Conservation (phyloP, 2,329 filamentous ascomycete genomes). For the Colletotrichum coccodes region DNA sequence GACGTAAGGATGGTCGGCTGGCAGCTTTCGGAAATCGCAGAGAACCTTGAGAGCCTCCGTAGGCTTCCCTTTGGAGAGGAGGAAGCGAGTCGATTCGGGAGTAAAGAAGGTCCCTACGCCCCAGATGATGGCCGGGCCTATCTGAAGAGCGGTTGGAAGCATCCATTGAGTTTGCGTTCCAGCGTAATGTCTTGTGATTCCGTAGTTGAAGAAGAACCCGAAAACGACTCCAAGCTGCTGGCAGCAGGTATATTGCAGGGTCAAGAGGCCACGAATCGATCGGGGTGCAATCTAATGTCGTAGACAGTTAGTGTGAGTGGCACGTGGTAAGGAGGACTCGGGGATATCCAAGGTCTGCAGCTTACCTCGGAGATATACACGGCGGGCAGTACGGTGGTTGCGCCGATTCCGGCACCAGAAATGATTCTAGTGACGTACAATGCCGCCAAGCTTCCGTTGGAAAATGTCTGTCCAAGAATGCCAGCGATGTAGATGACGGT, state of each 20-base stretch:
- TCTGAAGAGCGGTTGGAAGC: conserved; percentile 39
- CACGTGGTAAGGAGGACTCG: no score
- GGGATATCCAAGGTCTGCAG: no score
- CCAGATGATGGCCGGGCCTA: conserved; percentile 39
- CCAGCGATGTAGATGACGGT: conserved; percentile 50
- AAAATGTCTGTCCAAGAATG: conserved; percentile 43
- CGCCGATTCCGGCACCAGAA: conserved; percentile 39
- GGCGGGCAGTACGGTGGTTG: conserved; percentile 40
- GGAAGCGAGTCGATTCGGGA: conserved; percentile 39
- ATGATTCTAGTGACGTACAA: conserved; percentile 40
- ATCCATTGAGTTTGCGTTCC: conserved; percentile 39
- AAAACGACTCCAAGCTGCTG: conserved; percentile 45
- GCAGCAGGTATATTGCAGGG: conserved; percentile 45
- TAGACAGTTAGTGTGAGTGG: no score
- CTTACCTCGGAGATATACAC: conserved; percentile 41
- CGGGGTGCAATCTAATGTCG: conserved; percentile 40
- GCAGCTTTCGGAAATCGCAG: conserved; percentile 37
- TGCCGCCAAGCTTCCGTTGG: conserved; percentile 37
- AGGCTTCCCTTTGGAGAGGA: conserved; percentile 36
- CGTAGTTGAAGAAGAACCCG: conserved; percentile 49
- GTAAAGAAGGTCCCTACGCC: conserved; percentile 39
- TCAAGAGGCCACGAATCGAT: conserved; percentile 44
- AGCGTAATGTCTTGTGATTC: conserved; percentile 42
- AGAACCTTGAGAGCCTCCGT: conserved; percentile 35
- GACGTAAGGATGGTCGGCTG: conserved; percentile 41